A percentile compares a stretch with the other conserved stretches of the same genome.
Evolutionary conservation across 305 asterid genomes (phyloP).

Genomic region (Caryopteris hybrid): DNA sequence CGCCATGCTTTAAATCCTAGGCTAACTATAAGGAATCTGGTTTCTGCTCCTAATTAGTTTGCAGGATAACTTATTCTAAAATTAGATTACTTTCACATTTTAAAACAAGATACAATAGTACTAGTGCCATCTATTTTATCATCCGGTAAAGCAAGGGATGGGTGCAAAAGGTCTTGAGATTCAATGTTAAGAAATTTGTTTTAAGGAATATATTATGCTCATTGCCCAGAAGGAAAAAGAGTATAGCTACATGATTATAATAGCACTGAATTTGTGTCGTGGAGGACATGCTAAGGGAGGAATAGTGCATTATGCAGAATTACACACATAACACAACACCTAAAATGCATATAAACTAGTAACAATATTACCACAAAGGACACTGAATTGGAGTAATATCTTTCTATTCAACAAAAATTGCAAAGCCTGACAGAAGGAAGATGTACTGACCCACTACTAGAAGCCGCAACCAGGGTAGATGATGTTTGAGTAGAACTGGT

Average conservation of each 20-base stretch:
- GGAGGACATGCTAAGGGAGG: not conserved
- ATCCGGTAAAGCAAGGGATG: not conserved
- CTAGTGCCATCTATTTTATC: not conserved
- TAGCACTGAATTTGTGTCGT: not conserved
- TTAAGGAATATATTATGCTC: not conserved
- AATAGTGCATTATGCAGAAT: not conserved
- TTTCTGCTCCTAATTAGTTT: too few relatives aligned
- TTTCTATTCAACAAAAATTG: slow-evolving; percentile 4
- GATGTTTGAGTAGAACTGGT: slow-evolving; percentile 65
- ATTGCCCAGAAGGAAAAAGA: not conserved
- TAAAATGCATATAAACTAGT: not conserved
- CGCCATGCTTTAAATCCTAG: too few relatives aligned
- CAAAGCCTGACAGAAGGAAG: slow-evolving; percentile 1
- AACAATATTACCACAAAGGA: not conserved
- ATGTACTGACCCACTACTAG: slow-evolving; percentile 73
- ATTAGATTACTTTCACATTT: too few relatives aligned
- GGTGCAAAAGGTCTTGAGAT: too few relatives aligned
- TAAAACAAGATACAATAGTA: not conserved
- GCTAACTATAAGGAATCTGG: too few relatives aligned
- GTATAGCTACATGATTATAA: not conserved
- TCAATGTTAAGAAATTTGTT: not conserved
- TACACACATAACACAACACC: not conserved
- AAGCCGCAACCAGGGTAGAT: slow-evolving; percentile 49
- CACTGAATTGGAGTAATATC: not conserved
- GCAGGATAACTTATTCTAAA: too few relatives aligned